These are phyloP conservation scores for Tetrahymena borealis DNA, from an alignment of 73 alveolate genomes.

Conservation along the genomic window DNA sequence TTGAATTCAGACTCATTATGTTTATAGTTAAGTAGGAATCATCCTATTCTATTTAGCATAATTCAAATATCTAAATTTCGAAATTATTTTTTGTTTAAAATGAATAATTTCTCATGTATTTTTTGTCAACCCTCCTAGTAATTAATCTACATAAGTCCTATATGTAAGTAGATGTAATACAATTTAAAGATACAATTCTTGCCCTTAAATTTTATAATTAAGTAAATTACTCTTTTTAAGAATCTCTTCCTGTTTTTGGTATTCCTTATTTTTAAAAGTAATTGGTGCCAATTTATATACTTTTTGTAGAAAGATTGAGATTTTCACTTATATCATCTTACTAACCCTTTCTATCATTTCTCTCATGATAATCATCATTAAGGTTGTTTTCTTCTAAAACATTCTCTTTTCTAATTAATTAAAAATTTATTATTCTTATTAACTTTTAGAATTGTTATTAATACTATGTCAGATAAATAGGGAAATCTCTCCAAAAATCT, in stretches of 20 bases:
- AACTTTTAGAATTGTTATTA: not conserved
- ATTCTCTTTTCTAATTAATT: not conserved
- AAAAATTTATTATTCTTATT: not conserved
- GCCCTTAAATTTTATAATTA: too few relatives aligned
- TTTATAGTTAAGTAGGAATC: too few relatives aligned
- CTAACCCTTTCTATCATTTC: not conserved
- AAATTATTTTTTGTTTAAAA: too few relatives aligned
- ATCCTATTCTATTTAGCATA: too few relatives aligned
- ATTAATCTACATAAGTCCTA: too few relatives aligned
- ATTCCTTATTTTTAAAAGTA: not conserved
- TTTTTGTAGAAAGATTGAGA: not conserved
- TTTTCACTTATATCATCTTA: not conserved
- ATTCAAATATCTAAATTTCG: too few relatives aligned
- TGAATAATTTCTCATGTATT: too few relatives aligned
- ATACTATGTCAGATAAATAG: not conserved
- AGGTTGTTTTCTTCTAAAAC: not conserved
- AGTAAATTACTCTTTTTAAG: not conserved
- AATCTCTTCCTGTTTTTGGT: not conserved
- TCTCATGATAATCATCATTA: not conserved
- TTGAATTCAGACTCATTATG: too few relatives aligned
- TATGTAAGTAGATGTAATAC: too few relatives aligned
- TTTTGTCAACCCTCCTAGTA: too few relatives aligned
- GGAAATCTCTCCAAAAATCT: not conserved
- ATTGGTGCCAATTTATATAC: not conserved
- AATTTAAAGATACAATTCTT: too few relatives aligned